These are phyloP conservation scores for Vicia villosa DNA, from an alignment of 306 rosid species.

Conservation along the genomic window DNA sequence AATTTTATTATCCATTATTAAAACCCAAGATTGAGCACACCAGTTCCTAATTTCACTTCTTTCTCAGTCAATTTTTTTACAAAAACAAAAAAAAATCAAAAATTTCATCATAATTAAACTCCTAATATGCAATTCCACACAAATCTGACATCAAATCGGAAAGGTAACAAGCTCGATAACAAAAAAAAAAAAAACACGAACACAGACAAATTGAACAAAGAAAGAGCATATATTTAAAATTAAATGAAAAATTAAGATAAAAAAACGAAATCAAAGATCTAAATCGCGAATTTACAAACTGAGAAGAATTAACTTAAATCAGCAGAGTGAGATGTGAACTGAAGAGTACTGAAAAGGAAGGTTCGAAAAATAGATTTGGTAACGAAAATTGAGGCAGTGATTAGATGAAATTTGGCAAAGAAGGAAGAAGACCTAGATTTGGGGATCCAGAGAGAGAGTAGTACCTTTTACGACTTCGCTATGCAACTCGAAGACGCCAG, in stretches of 20 bases:
- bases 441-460: conserved; percentile 57
- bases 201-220: neutral
- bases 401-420: conserved; percentile 25
- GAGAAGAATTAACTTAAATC: conserved; percentile 9
- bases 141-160: conserved; percentile 20
- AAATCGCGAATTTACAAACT: conserved; percentile 13
- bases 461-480: conserved; percentile 56
- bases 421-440: conserved; percentile 68
- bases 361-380: neutral
- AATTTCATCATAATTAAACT: neutral
- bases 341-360: neutral
- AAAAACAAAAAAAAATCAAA: neutral
- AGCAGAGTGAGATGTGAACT: conserved; percentile 1
- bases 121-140: neutral
- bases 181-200: neutral
- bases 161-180: neutral
- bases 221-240: conserved; percentile 25
- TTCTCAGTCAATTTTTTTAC: too few species aligned
- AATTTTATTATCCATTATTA: too few species aligned
- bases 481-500: conserved; percentile 55
- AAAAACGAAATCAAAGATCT: conserved; percentile 39
- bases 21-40: too few species aligned
- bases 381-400: conserved; percentile 28
- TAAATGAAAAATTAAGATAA: neutral
- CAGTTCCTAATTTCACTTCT: neutral